A percentile compares a stretch with the other conserved stretches of the same genome.
Evolutionary conservation across 352 stramenopile genomes (phyloP).

Genomic region (Globisporangium lucens): DNA sequence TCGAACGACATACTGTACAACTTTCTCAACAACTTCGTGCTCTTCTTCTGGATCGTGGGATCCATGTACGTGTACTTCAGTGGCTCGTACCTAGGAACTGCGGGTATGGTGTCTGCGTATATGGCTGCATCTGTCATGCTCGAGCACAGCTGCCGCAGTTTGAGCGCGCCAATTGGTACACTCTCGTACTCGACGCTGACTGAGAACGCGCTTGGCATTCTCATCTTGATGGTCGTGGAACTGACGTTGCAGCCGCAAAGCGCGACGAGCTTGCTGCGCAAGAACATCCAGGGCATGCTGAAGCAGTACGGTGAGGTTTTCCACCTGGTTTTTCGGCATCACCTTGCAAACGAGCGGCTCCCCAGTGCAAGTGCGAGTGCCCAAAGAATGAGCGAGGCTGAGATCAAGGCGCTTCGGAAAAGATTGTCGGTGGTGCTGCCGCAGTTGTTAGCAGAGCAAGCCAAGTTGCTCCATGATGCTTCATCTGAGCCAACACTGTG

Average conservation of each 20-base stretch:
- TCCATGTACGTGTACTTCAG: constrained; percentile 79
- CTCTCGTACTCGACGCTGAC: constrained; percentile 10
- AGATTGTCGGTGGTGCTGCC: constrained; percentile 35
- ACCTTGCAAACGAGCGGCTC: constrained; percentile 30
- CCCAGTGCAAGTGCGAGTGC: background rate
- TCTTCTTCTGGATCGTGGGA: constrained; percentile 56
- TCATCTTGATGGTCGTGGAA: constrained; percentile 65
- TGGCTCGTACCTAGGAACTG: constrained; percentile 44
- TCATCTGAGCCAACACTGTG: constrained; percentile 50
- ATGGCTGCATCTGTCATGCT: constrained; percentile 55
- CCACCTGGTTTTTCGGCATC: constrained; percentile 45
- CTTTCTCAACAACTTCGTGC: constrained; percentile 51
- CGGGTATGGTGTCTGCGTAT: constrained; percentile 66
- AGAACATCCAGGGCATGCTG: constrained; percentile 54
- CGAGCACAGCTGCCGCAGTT: constrained; percentile 10
- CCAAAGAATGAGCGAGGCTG: constrained; percentile 19
- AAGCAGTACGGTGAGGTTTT: constrained; percentile 40
- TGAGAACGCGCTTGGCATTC: constrained; percentile 18
- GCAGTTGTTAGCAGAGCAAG: constrained; percentile 39
- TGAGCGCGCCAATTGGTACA: background rate
- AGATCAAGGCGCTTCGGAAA: constrained; percentile 37
- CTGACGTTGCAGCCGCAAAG: constrained; percentile 44
- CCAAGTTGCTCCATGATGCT: constrained; percentile 48
- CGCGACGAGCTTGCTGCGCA: constrained; percentile 43
- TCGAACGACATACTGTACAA: constrained; percentile 43